A percentile compares a stretch with the other conserved stretches of the same genome.
These are phyloP conservation scores for Cordyceps farinosa DNA, from an alignment of 2,329 filamentous ascomycete species.

Conservation along the genomic window DNA sequence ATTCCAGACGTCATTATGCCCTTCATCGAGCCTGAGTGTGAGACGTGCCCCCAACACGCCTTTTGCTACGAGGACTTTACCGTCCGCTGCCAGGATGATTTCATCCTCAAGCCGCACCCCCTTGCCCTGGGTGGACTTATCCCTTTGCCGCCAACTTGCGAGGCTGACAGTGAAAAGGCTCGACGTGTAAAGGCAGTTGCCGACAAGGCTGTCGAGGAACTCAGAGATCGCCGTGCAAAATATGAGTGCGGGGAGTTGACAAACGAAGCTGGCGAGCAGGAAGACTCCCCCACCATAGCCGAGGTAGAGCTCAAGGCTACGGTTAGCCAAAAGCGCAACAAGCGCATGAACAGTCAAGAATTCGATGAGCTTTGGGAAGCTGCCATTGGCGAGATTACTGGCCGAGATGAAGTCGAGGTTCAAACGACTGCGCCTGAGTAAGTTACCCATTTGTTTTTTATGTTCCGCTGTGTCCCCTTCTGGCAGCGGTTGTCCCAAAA, in stretches of 20 bases:
- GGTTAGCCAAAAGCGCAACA: conserved; percentile 72
- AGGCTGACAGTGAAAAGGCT: conserved; percentile 90
- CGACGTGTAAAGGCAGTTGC: conserved; percentile 83
- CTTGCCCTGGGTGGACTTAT: conserved; percentile 75
- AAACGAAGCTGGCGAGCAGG: conserved; percentile 56
- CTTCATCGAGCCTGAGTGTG: conserved; percentile 75
- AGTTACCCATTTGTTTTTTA: conserved; percentile 38
- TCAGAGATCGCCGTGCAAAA: conserved; percentile 79
- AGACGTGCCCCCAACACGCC: conserved; percentile 85
- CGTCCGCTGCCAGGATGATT: conserved; percentile 80
- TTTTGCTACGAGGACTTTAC: conserved; percentile 78
- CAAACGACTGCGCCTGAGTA: conserved; percentile 42
- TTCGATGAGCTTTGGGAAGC: conserved; percentile 85
- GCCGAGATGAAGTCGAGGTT: conserved; percentile 58
- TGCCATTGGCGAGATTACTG: conserved; percentile 68
- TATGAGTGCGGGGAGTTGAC: conserved; percentile 81
- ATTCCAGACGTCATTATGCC: conserved; percentile 70
- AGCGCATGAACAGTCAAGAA: conserved; percentile 79
- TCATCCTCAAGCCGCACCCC: conserved; percentile 79
- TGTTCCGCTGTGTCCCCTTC: conserved; percentile 19
- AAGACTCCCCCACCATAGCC: conserved; percentile 55
- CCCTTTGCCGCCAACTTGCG: conserved; percentile 85
- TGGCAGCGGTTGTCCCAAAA: conserved; percentile 10
- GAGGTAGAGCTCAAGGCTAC: conserved; percentile 75
- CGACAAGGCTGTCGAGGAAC: conserved; percentile 79